phyloP scores from a whole-genome alignment of 2,329 filamentous ascomycete species.

The Metarhizium humberi region DNA sequence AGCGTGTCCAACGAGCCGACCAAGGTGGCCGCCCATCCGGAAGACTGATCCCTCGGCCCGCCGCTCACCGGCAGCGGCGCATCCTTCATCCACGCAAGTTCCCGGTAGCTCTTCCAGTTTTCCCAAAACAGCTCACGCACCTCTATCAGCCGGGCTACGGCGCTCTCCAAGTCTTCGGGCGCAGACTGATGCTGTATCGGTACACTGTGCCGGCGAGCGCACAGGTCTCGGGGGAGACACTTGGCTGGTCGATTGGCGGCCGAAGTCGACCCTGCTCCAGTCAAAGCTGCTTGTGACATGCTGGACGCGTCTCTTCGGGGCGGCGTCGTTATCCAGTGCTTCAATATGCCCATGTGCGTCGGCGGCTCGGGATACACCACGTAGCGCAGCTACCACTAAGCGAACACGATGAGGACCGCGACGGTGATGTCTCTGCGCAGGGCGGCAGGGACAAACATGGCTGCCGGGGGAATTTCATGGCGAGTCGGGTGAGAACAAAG shows the following conservation, averaged over 20 bases:
- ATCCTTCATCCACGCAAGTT: constrained; percentile 51
- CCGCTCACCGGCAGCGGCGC: constrained; percentile 51
- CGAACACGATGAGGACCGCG: not conserved
- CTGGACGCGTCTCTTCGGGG: not conserved
- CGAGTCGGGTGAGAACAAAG: no score
- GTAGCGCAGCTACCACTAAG: not conserved
- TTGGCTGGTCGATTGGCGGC: not conserved
- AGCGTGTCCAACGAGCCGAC: no score
- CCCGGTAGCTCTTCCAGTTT: constrained; percentile 44
- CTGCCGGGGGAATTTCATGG: not conserved
- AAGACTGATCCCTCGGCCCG: constrained; percentile 19
- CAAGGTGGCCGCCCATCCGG: no score
- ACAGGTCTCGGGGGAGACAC: not conserved
- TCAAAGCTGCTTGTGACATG: not conserved
- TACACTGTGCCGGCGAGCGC: not conserved
- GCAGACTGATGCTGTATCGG: not conserved
- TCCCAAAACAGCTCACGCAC: constrained; percentile 25
- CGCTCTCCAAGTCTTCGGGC: not conserved
- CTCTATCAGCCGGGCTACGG: constrained; percentile 1
- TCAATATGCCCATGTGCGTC: not conserved
- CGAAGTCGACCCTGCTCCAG: not conserved
- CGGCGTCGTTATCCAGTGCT: not conserved
- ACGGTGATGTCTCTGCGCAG: not conserved
- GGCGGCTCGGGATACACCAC: not conserved
- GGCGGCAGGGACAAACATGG: not conserved